phyloP scores from a whole-genome alignment of 768 basidiomycete species.

The Termitomyces titanicus region DNA sequence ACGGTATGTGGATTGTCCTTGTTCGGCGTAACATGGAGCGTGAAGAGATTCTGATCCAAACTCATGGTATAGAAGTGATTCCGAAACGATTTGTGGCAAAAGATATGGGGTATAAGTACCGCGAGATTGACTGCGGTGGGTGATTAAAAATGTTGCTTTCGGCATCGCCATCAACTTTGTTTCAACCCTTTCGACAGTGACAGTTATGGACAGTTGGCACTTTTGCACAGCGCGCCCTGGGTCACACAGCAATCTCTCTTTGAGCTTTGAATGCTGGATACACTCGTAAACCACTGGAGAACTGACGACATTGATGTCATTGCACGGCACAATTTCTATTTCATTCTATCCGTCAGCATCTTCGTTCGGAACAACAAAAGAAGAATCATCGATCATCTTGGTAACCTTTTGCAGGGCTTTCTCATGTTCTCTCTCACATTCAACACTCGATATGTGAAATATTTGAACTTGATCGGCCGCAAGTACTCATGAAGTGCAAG shows the following conservation, averaged over 20 bases:
- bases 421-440: too few relatives aligned
- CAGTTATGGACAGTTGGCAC: background rate
- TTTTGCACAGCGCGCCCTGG: background rate
- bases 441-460: too few relatives aligned
- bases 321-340: too few relatives aligned
- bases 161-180: slow-evolving; percentile 6
- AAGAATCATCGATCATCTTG: too few relatives aligned
- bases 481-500: too few relatives aligned
- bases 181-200: slow-evolving; percentile 1
- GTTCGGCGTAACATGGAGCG: slow-evolving; percentile 61
- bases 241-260: background rate
- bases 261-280: background rate
- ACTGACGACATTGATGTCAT: background rate
- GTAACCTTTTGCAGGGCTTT: too few relatives aligned
- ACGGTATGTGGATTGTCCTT: slow-evolving; percentile 56
- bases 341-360: too few relatives aligned
- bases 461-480: too few relatives aligned
- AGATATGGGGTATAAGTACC: slow-evolving; percentile 7
- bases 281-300: background rate
- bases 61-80: slow-evolving; percentile 48
- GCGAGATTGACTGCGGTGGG: slow-evolving; percentile 8
- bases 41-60: slow-evolving; percentile 84
- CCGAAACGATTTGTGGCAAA: background rate
- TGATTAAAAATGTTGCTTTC: slow-evolving; percentile 5
- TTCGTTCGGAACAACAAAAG: too few relatives aligned